Base-by-base conservation (phyloP, 371 early-diverging fungal genomes). In the Basidiobolus meristosporus region DNA sequence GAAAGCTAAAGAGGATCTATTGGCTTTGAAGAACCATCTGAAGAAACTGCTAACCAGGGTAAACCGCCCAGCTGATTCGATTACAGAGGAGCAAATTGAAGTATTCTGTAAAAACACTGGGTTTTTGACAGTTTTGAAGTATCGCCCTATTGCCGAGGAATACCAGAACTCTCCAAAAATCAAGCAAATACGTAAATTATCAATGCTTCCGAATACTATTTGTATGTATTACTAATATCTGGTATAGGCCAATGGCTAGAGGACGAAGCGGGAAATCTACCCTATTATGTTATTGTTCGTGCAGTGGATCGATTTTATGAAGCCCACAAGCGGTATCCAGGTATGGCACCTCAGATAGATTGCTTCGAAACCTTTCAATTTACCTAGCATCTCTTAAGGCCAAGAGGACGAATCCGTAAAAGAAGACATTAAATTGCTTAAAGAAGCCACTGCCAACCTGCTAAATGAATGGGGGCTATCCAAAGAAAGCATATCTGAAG, bases 91-190 rank as follows among this genome's bases (percentile, higher is more conserved):
- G 32, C 70, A 76, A 17, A 68, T 89, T 39, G 81, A 78, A 33
- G 50, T 56, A 6, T 89, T 85, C 43, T 90, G 90, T 70, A 89
- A 89, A 46, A 77, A 88, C 51, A 72, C 84, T 3, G 58, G 65
- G 3, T 58, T 58, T 31, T 48, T 89, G 31, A 58, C 68, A 43
- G 65, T 85, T 4, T 52, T 84, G 36, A 61, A 75, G 18, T 80
- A 76, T 43, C 56, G 72, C 1, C 58, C 60, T 3, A 31, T 88
- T 2, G 51, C 50, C 18, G 64, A 73, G 3, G 77, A 80, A 42
- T 56, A 60, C 44, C 32, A 32, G 37, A 45, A 31, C 22, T 40
- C 50, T 26, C 54, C 23, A 23, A 15, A n/a, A 7, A 19, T 30
- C 9, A 7, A 16, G 15, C 34, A 3, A 34, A 16, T 34, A n/a